phyloP scores from a whole-genome alignment of 2,329 filamentous ascomycete genomes.

The Xylariaceae sp. region DNA sequence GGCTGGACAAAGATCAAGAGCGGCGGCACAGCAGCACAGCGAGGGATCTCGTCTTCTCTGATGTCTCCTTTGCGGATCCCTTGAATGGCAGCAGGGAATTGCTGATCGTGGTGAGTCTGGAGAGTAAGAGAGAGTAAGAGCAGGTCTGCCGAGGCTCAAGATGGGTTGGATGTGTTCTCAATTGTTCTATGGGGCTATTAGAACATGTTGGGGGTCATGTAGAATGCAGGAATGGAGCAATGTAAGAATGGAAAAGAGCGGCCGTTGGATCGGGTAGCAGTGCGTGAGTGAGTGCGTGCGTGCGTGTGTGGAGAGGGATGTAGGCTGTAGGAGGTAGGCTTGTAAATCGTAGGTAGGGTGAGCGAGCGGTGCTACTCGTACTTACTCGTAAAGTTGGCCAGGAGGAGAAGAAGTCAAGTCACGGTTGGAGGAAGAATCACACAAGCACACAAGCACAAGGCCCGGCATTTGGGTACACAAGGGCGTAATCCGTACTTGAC shows the following conservation, averaged over 20 bases:
- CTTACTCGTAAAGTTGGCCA: neutral
- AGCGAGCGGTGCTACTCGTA: neutral
- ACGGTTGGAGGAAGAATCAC: slow-evolving; percentile 11
- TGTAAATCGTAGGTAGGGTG: too few species aligned
- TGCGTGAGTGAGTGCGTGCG: slow-evolving; percentile 17
- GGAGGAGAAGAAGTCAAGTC: neutral
- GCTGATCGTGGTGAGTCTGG: neutral
- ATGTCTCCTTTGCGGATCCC: neutral
- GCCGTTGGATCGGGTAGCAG: slow-evolving; percentile 19
- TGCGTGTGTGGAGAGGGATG: slow-evolving; percentile 2
- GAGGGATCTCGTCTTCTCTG: neutral
- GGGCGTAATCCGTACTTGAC: neutral
- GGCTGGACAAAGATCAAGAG: neutral
- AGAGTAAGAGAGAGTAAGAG: neutral
- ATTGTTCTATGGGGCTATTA: neutral
- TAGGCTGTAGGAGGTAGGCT: neutral
- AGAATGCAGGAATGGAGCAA: neutral
- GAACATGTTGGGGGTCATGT: slow-evolving; percentile 4
- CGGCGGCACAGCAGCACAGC: neutral
- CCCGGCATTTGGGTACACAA: neutral
- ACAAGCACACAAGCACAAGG: neutral
- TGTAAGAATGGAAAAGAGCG: slow-evolving; percentile 3
- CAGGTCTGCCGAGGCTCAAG: neutral
- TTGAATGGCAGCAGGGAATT: neutral
- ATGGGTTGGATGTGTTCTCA: neutral